A percentile compares a stretch with the other conserved stretches of the same genome.
Conservation (phyloP, 148 eudicot genomes). For the Rhododendron kiyosumense region DNA sequence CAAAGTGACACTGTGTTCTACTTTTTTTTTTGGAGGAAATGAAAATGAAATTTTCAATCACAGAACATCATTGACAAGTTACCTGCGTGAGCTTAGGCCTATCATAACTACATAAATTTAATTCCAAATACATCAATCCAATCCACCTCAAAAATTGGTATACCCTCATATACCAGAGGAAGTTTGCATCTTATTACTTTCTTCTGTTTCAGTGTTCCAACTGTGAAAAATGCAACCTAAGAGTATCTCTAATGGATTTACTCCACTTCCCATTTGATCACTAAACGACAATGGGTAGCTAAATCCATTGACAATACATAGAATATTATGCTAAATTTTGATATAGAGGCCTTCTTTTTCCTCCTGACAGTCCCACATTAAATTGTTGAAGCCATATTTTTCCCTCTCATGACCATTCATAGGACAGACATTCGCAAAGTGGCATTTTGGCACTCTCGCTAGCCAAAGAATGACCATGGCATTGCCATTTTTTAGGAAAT, state of each 20-base stretch:
- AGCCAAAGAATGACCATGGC: no score
- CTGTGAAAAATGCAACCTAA: no score
- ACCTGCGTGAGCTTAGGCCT: background rate
- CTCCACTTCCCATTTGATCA: no score
- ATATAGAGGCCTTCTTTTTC: background rate
- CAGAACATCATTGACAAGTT: background rate
- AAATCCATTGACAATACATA: background rate
- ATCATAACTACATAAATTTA: background rate
- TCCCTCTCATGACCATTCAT: background rate
- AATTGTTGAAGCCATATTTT: background rate
- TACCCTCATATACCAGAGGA: background rate
- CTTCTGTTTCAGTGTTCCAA: no score
- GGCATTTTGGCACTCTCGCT: background rate
- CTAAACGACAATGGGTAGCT: background rate
- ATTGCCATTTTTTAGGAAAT: no score
- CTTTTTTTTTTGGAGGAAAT: background rate
- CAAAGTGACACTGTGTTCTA: background rate
- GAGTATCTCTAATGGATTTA: no score
- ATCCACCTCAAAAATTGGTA: background rate
- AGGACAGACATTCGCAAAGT: background rate
- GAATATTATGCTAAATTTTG: background rate
- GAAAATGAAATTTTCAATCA: background rate
- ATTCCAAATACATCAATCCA: background rate
- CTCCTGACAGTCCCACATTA: background rate
- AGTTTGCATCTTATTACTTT: no score